Evolutionary conservation across 768 basidiomycete species (phyloP), one percentile per base, ranked within the genome.

Genomic region (Podaxis rugospora): DNA sequence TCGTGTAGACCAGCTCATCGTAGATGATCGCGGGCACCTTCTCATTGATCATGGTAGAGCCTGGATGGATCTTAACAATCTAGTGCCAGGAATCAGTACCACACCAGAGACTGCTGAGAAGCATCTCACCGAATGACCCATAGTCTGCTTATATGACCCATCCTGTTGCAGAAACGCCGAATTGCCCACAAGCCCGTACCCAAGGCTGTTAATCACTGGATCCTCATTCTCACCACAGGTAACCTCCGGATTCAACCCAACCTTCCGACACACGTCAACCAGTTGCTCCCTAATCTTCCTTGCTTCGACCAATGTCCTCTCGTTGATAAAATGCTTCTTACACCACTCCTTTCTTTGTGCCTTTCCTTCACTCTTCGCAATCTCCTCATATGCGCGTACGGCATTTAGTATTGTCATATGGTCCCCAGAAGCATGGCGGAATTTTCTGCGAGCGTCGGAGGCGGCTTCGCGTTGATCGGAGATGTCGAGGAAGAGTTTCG

Each of bases 41-140:
- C 69, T 90, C 93, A 65, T 90, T 88, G 66, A 82, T 83, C 66
- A 98, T 69, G 2, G 84, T 81, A 32, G 95, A 98, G 32, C 90
- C 83, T 0, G 96, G 97, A 68, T 98, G 94, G 21, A 99, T 90
- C 71, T 95, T 96, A 60, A 98, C 80, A 23, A 82, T 72, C 92
- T 80, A 64, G 21, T 50, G 63, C 50, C 10, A 23, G 44, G 1
- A 9, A 32, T 47, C 23, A 55, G 56, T 5, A 52, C 28, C 21
- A 53, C 40, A 28, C 28, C 25, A 25, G 58, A 54, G 6, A 28
- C 6, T 23, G 27, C 16, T 51, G 36, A 13, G 46, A 42, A 23
- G 37, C 55, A 18, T 74, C 83, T 52, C 64, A 89, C 86, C 61
- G 84, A 81, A 50, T 83, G 84, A 1, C 90, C 90, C 78, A 92